Conservation (phyloP, 2,329 filamentous ascomycete genomes). For the Exophiala alcalophila region DNA sequence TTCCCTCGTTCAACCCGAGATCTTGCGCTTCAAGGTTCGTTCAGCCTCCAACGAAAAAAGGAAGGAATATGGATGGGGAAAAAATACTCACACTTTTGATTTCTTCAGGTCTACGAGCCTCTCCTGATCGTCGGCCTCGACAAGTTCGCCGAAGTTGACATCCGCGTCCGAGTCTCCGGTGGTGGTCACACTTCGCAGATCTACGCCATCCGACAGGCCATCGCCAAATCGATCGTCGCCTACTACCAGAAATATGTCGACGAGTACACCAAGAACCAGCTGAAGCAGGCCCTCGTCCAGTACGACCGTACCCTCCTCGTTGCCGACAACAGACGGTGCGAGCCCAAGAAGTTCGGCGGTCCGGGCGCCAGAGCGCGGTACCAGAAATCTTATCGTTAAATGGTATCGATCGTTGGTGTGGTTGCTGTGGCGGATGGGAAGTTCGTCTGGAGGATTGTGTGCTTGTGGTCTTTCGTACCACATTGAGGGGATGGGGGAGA, state of each 20-base stretch:
- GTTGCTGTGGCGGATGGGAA: constrained; percentile 2
- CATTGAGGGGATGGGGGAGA: too few relatives aligned
- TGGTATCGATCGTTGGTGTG: constrained; percentile 6
- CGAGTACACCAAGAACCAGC: constrained; percentile 99
- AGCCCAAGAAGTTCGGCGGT: constrained; percentile 91
- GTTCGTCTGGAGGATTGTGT: too few relatives aligned
- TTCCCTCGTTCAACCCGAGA: constrained; percentile 88
- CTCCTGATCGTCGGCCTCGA: constrained; percentile 94
- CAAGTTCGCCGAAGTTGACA: constrained; percentile 96
- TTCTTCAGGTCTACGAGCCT: constrained; percentile 85
- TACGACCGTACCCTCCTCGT: constrained; percentile 98
- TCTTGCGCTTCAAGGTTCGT: constrained; percentile 91
- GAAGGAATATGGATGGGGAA: constrained; percentile 14
- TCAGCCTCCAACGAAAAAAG: constrained; percentile 1
- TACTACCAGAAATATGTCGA: constrained; percentile 99
- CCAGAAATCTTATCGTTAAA: constrained; percentile 99
- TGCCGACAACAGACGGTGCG: constrained; percentile 97
- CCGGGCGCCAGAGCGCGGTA: constrained; percentile 91
- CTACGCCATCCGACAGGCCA: constrained; percentile 98
- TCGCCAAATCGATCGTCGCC: constrained; percentile 93
- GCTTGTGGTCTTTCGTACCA: too few relatives aligned
- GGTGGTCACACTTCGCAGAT: constrained; percentile 97
- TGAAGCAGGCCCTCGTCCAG: constrained; percentile 94
- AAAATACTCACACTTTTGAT: constrained; percentile 7
- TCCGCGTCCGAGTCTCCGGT: constrained; percentile 91